These are phyloP conservation scores for Otatea glauca DNA, from an alignment of 176 grass and related monocot species.

Conservation along the genomic window DNA sequence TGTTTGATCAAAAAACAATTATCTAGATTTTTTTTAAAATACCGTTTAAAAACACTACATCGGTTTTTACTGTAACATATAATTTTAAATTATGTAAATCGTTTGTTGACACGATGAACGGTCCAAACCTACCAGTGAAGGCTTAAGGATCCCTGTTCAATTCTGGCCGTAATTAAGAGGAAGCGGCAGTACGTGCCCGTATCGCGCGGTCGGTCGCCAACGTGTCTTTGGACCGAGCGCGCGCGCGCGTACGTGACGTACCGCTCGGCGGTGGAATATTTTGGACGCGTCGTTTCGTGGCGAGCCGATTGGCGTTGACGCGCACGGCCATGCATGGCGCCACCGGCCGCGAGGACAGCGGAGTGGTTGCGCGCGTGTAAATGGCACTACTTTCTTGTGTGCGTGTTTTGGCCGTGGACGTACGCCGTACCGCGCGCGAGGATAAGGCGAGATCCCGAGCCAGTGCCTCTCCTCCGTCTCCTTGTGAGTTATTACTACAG, in stretches of 20 bases:
- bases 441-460: constrained; percentile 44
- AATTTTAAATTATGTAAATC: no score
- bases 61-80: no score
- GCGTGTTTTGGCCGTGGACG: not conserved
- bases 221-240: not conserved
- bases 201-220: constrained; percentile 37
- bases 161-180: not conserved
- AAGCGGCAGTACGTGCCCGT: not conserved
- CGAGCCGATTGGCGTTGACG: constrained; percentile 14
- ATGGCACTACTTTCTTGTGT: constrained; percentile 7
- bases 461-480: not conserved
- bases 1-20: no score
- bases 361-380: constrained; percentile 43
- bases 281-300: constrained; percentile 34
- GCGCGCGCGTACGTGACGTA: not conserved
- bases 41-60: no score
- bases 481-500: constrained; percentile 12
- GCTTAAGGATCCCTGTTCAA: no score
- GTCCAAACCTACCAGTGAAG: no score
- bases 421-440: constrained; percentile 37
- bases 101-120: no score
- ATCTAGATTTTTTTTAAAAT: no score
- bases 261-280: constrained; percentile 14
- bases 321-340: constrained; percentile 5
- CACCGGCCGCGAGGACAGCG: constrained; percentile 21